Evolutionary conservation across 306 rosid genomes (phyloP), one percentile per base, ranked within the genome.

Genomic region (Corylus heterophylla): DNA sequence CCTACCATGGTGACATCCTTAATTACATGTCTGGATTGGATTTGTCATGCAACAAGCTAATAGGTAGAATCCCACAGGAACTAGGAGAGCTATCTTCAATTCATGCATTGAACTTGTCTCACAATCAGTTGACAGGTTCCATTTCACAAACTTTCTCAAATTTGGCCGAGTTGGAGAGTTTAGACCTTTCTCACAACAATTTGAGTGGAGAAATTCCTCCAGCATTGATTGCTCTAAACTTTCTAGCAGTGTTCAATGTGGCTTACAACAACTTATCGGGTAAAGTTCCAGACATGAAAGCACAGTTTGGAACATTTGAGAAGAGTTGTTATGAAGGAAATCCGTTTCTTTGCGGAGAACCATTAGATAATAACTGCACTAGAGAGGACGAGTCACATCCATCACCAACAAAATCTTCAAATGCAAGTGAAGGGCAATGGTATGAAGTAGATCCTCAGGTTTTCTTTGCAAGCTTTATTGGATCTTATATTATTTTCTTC

Each of bases 111-210:
- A 29, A 29, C 31, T 29, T 29, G 31, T 29, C 31, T 0, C 20
- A 50, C 64, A 79, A 79, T 51, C 9, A 37, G 5, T 20, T 79
- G 22, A n/a, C 0, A 7, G 82, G 73, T 71, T 61, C 12, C 1
- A 72, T 79, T 49, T 73, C 82, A 7, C 10, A 54, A n/a, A 8
- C 13, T 5, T 29, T 71, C 16, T 72, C 39, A 9, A 62, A 20
- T n/a, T 37, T 79, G 31, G 58, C 18, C 5, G 5, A 7, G 1
- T 22, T 79, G 25, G 82, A 79, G 29, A 79, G 76, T 5, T 79
- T 71, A 42, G 77, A 71, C 44, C 62, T 71, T 18, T 79, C 78
- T 13, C 49, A 51, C 70, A 79, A 79, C 31, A 20, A 2, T 6
- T 78, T 69, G 76, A 56, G 20, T n/a, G 81, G 81, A 7, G 18